These are phyloP conservation scores for Neonectria hederae DNA, from an alignment of 2,329 filamentous ascomycete species.

Conservation along the genomic window DNA sequence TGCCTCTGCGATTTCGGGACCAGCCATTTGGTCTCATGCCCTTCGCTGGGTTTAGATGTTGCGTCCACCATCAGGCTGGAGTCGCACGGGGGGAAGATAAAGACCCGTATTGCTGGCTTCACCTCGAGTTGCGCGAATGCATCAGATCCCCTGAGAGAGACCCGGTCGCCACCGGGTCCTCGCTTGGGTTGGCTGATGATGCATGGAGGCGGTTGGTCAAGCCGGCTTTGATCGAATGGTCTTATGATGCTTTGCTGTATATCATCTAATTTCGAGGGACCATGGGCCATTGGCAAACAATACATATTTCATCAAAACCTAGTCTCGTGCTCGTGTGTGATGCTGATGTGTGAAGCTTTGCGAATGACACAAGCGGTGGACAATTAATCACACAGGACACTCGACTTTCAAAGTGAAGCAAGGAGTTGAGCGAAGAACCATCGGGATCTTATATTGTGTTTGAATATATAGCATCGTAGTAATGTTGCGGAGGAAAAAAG, in stretches of 20 bases:
- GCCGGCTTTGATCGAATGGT: conserved; percentile 33
- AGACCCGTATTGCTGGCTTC: conserved; percentile 1
- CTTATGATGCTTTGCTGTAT: conserved; percentile 41
- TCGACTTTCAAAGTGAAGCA: not conserved
- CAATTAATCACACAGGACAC: not conserved
- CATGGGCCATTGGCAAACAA: conserved; percentile 37
- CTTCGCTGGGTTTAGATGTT: conserved; percentile 38
- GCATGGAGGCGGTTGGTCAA: conserved; percentile 25
- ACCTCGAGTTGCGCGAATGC: conserved; percentile 21
- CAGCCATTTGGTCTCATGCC: conserved; percentile 32
- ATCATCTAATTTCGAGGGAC: conserved; percentile 43
- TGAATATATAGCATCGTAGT: not conserved
- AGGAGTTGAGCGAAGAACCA: not conserved
- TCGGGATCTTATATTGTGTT: not conserved
- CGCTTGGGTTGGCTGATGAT: conserved; percentile 19
- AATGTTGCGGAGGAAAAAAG: not conserved
- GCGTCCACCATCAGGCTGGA: conserved; percentile 16
- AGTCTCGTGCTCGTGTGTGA: not conserved
- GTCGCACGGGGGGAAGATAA: conserved; percentile 12
- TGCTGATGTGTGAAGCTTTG: not conserved
- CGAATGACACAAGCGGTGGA: not conserved
- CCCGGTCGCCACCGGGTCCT: conserved; percentile 20
- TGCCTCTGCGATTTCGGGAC: conserved; percentile 28
- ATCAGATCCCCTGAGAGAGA: conserved; percentile 26
- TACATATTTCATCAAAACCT: conserved; percentile 38